A percentile compares a stretch with the other conserved stretches of the same genome.
Conservation (phyloP, 2,329 filamentous ascomycete genomes). For the Dichotomopilus funicola region DNA sequence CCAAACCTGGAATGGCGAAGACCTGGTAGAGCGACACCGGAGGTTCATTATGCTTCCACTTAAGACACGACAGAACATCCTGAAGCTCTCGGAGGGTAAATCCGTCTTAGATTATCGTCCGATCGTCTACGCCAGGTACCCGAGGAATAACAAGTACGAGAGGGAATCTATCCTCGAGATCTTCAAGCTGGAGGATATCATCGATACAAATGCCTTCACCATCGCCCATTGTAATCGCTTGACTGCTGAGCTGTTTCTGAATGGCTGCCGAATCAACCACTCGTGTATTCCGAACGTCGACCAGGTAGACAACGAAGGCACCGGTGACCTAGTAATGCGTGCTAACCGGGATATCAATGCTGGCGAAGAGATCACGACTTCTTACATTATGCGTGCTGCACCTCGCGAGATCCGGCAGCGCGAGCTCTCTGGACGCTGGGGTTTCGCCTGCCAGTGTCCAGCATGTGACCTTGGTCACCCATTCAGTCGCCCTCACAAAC, state of each 20-base stretch:
- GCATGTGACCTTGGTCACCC: not conserved
- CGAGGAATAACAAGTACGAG: not conserved
- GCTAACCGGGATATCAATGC: not conserved
- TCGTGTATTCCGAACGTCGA: not conserved
- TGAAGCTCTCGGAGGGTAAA: not conserved
- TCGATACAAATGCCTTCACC: not conserved
- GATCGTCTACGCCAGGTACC: not conserved
- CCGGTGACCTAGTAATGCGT: not conserved
- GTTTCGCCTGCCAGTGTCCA: not conserved
- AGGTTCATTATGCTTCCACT: not conserved
- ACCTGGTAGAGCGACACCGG: not conserved
- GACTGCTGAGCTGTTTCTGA: not conserved
- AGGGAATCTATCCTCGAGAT: not conserved
- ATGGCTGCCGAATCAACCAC: not conserved
- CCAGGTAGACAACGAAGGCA: not conserved
- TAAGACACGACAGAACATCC: not conserved
- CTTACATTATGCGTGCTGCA: not conserved
- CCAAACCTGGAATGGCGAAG: not conserved
- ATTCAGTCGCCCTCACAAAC: not conserved
- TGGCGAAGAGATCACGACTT: not conserved
- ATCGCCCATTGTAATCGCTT: not conserved
- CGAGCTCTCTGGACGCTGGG: not conserved
- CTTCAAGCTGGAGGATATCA: not conserved
- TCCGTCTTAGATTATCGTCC: not conserved
- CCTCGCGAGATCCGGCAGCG: not conserved